Percentiles rank a stretch among this genome's conserved stretches.
Conservation (phyloP, 306 rosid species). For the Geum urbanum region DNA sequence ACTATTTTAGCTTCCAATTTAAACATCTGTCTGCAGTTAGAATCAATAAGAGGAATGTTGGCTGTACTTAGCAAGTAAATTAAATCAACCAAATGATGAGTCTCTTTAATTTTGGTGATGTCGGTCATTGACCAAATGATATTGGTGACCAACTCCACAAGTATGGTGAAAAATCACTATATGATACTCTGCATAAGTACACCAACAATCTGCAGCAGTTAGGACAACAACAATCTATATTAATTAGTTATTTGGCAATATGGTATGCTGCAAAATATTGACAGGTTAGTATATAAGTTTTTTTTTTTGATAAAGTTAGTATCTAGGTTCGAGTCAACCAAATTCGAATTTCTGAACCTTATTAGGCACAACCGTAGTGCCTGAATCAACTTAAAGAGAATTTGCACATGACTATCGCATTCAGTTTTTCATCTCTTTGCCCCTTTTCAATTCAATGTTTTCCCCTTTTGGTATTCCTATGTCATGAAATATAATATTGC, state of each 20-base stretch:
- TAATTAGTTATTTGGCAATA: background rate
- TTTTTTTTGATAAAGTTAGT: too few species aligned
- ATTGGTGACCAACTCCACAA: constrained; percentile 1
- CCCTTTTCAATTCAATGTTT: too few species aligned
- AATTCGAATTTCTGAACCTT: background rate
- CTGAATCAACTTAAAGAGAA: background rate
- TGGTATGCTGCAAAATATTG: background rate
- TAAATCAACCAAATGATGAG: background rate
- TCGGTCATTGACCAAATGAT: background rate
- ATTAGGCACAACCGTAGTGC: background rate
- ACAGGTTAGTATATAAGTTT: too few species aligned
- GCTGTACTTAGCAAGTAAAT: background rate
- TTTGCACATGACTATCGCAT: constrained; percentile 15
- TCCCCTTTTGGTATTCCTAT: too few species aligned
- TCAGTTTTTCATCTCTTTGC: too few species aligned
- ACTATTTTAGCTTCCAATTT: constrained; percentile 31
- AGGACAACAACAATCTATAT: background rate
- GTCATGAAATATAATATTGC: too few species aligned
- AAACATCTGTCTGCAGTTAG: constrained; percentile 11
- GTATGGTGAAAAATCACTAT: background rate
- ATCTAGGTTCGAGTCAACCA: constrained; percentile 7
- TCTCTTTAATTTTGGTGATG: background rate
- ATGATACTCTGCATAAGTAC: background rate
- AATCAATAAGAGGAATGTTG: constrained; percentile 16
- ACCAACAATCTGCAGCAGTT: too few species aligned